Percentiles rank a stretch among this genome's conserved stretches.
Conservation (phyloP, 1,284 basidiomycete genomes). For the Coniferiporia weirii region DNA sequence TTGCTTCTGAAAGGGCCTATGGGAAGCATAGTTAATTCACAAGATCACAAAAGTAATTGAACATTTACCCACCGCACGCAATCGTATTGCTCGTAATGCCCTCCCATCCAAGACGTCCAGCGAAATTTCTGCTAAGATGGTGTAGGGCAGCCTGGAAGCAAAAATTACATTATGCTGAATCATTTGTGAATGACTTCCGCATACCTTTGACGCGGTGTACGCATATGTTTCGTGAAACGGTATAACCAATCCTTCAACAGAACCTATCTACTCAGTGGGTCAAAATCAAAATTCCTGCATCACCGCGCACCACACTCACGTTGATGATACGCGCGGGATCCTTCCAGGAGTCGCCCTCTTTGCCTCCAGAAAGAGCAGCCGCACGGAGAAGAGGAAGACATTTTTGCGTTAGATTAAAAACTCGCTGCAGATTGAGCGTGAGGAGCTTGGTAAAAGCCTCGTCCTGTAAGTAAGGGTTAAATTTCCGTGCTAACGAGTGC, state of each 20-base stretch:
- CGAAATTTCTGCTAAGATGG: slow-evolving; percentile 60
- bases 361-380: slow-evolving; percentile 42
- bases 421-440: slow-evolving; percentile 62
- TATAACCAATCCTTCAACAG: slow-evolving; percentile 51
- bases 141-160: slow-evolving; percentile 42
- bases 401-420: slow-evolving; percentile 67
- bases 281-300: not conserved
- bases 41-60: not conserved
- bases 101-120: slow-evolving; percentile 52
- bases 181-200: slow-evolving; percentile 11
- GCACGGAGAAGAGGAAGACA: slow-evolving; percentile 55
- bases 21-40: not conserved
- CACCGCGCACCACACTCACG: slow-evolving; percentile 31
- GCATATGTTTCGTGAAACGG: slow-evolving; percentile 62
- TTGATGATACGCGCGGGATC: slow-evolving; percentile 63
- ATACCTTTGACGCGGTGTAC: slow-evolving; percentile 61
- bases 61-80: slow-evolving; percentile 47
- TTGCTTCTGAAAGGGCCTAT: slow-evolving; percentile 46
- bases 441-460: slow-evolving; percentile 54
- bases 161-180: not conserved
- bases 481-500: slow-evolving; percentile 16
- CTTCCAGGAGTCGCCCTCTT: slow-evolving; percentile 32
- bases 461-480: slow-evolving; percentile 36
- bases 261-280: slow-evolving; percentile 48
- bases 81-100: slow-evolving; percentile 66